Percentiles rank a stretch among this genome's conserved stretches.
phyloP scores from a whole-genome alignment of 2,329 filamentous ascomycete species.

The Ampelomyces quisqualis region DNA sequence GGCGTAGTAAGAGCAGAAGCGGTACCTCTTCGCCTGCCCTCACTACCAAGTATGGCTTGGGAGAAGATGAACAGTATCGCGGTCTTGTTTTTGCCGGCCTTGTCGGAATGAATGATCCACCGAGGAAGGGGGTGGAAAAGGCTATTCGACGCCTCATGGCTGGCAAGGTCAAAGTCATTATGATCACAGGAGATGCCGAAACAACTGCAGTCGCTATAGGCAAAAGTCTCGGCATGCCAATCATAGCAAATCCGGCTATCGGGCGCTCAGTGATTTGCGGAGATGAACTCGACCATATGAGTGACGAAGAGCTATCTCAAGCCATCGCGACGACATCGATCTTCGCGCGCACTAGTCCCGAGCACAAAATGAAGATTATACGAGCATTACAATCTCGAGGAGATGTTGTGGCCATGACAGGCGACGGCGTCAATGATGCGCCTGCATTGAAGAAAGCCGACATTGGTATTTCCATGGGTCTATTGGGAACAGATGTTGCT shows the following conservation, averaged over 20 bases:
- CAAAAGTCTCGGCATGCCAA: conserved; percentile 89
- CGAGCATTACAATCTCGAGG: conserved; percentile 85
- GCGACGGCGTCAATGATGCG: conserved; percentile 96
- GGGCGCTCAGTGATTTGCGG: conserved; percentile 76
- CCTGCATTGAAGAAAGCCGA: conserved; percentile 96
- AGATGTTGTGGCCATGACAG: conserved; percentile 98
- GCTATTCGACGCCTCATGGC: conserved; percentile 89
- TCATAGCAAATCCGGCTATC: conserved; percentile 61
- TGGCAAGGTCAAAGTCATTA: conserved; percentile 94
- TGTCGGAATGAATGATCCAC: conserved; percentile 96
- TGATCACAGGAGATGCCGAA: conserved; percentile 98
- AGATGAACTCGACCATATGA: conserved; percentile 92
- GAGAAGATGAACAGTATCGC: conserved; percentile 73
- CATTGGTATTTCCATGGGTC: conserved; percentile 96
- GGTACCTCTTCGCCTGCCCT: conserved; percentile 35
- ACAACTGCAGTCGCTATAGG: conserved; percentile 93
- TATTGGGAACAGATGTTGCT: conserved; percentile 91
- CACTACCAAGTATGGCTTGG: conserved; percentile 28
- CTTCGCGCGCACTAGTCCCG: conserved; percentile 92
- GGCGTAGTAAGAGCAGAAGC: conserved; percentile 30
- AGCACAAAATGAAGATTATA: conserved; percentile 98
- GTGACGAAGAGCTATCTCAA: conserved; percentile 75
- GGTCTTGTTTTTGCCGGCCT: conserved; percentile 87
- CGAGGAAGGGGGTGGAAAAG: conserved; percentile 82
- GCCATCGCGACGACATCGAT: conserved; percentile 89